Conservation (phyloP, 352 stramenopile species). For the Globisporangium paroecandrum region DNA sequence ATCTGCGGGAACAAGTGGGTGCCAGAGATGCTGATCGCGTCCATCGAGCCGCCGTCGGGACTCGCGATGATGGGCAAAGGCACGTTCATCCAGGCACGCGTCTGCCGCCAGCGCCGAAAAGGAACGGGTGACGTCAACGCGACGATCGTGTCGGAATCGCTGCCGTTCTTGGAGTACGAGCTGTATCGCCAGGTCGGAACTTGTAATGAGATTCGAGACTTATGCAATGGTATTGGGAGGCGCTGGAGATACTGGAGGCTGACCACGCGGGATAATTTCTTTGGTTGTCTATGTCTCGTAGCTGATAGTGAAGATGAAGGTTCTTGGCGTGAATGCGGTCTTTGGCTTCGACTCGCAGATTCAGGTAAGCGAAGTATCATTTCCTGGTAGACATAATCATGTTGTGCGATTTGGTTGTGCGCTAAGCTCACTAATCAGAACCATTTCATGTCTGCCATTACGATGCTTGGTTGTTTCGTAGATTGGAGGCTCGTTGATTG, state of each 20-base stretch:
- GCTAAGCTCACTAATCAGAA: not conserved
- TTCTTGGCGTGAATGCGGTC: constrained; percentile 95
- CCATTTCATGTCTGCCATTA: not conserved
- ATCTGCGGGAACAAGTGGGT: constrained; percentile 98
- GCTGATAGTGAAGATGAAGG: constrained; percentile 88
- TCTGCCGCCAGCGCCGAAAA: constrained; percentile 92
- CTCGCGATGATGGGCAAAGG: constrained; percentile 89
- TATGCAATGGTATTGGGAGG: not conserved
- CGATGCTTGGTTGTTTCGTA: constrained; percentile 13
- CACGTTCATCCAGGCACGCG: constrained; percentile 94
- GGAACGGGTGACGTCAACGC: constrained; percentile 93
- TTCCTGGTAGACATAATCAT: too few relatives aligned
- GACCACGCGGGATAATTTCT: not conserved
- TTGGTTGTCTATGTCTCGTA: constrained; percentile 13
- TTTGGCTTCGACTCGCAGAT: constrained; percentile 93
- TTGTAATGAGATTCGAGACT: not conserved
- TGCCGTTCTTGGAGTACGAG: constrained; percentile 98
- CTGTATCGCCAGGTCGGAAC: constrained; percentile 92
- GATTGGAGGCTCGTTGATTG: constrained; percentile 85
- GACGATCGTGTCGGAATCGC: constrained; percentile 93
- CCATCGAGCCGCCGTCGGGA: constrained; percentile 79
- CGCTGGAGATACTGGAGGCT: not conserved
- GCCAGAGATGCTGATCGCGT: constrained; percentile 92
- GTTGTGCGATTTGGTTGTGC: not conserved
- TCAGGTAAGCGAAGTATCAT: constrained; percentile 33